Evolutionary conservation across 2,329 filamentous ascomycete species (phyloP).

Genomic region (Exophiala spinifera): DNA sequence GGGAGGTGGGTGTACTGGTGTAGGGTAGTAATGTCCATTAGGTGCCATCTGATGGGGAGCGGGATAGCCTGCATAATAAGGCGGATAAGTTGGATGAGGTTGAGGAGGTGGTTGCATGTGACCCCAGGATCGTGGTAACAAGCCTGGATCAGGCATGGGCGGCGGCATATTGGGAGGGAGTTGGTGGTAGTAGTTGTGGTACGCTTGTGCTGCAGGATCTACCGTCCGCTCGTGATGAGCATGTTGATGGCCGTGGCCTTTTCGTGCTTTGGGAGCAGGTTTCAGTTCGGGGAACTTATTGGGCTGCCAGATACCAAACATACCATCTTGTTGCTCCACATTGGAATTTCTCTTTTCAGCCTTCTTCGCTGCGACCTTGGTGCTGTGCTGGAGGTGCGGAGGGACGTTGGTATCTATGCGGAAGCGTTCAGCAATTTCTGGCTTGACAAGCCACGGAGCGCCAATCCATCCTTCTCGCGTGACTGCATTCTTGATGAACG

Average conservation of each 20-base stretch:
- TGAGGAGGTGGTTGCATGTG: constrained; percentile 20
- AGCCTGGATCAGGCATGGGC: constrained; percentile 44
- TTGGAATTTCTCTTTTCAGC: constrained; percentile 66
- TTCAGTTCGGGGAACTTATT: constrained; percentile 68
- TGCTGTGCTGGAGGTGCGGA: constrained; percentile 75
- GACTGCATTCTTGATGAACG: constrained; percentile 94
- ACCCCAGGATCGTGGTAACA: constrained; percentile 29
- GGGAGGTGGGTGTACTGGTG: constrained; percentile 3
- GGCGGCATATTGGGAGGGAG: constrained; percentile 40
- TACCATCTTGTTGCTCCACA: constrained; percentile 49
- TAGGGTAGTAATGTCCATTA: constrained; percentile 33
- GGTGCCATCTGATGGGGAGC: constrained; percentile 28
- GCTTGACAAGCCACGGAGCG: constrained; percentile 94
- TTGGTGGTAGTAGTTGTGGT: constrained; percentile 45
- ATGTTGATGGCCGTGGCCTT: constrained; percentile 17
- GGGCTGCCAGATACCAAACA: constrained; percentile 50
- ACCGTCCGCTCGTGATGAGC: constrained; percentile 11
- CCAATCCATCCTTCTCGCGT: constrained; percentile 88
- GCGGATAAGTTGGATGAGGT: constrained; percentile 4
- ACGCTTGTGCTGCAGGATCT: constrained; percentile 47
- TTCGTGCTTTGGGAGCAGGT: constrained; percentile 63
- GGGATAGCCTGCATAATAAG: constrained; percentile 8
- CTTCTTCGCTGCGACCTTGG: constrained; percentile 73
- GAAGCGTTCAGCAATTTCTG: constrained; percentile 76
- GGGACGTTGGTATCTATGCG: constrained; percentile 86